These are phyloP conservation scores for Nicotiana obtusifolia DNA, from an alignment of 257 asterid species.

Conservation along the genomic window DNA sequence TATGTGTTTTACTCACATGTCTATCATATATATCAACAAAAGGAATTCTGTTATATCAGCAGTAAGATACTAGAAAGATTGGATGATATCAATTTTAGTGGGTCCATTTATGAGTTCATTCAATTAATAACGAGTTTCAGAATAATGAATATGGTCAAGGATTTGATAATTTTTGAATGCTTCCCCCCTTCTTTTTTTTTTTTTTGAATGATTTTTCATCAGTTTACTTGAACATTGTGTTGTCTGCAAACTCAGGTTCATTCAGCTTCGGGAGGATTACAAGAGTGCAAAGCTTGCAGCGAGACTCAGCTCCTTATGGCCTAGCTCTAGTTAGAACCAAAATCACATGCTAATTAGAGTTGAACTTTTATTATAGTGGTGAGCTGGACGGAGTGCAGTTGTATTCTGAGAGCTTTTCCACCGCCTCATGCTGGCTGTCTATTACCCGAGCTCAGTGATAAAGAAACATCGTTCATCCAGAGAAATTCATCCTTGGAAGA, in stretches of 20 bases:
- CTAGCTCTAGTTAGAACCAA: conserved; percentile 19
- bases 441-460: background rate
- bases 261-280: conserved; percentile 94
- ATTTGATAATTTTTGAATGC: background rate
- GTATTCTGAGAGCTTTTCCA: background rate
- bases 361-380: background rate
- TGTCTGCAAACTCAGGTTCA: conserved; percentile 64
- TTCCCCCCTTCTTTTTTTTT: background rate
- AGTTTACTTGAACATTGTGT: background rate
- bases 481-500: background rate
- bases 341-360: background rate
- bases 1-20: background rate
- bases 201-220: background rate
- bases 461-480: background rate
- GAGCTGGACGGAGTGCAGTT: background rate
- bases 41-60: background rate
- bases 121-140: background rate
- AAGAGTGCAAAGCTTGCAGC: conserved; percentile 95
- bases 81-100: background rate
- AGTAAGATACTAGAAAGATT: background rate
- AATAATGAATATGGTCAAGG: background rate
- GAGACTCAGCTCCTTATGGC: conserved; percentile 67
- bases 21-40: background rate
- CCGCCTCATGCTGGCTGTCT: background rate
- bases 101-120: background rate